These are phyloP conservation scores for Sugiyamaella lignohabitans DNA, from an alignment of 805 yeast species.

Conservation along the genomic window DNA sequence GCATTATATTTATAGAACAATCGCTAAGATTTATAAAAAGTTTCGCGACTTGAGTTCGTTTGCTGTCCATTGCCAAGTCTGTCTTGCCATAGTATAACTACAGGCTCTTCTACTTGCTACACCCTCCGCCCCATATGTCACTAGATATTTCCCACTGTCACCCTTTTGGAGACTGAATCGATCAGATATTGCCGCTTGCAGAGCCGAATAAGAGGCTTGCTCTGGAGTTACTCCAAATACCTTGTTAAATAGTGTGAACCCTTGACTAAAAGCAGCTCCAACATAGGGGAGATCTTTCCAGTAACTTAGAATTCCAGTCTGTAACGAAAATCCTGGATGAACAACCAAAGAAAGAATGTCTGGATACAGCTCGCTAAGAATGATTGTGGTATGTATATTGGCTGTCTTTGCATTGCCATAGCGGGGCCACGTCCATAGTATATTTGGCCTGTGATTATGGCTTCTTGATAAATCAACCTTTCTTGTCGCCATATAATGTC, in stretches of 20 bases:
- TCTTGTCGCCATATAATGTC: slow-evolving; percentile 48
- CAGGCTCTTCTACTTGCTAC: slow-evolving; percentile 54
- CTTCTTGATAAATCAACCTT: slow-evolving; percentile 43
- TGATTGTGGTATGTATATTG: slow-evolving; percentile 64
- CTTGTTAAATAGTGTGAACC: slow-evolving; percentile 62
- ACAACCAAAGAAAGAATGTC: slow-evolving; percentile 56
- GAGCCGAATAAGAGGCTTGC: slow-evolving; percentile 60
- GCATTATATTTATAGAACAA: background rate
- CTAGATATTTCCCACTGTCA: slow-evolving; percentile 66
- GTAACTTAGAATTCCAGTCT: slow-evolving; percentile 65
- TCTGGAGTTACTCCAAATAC: slow-evolving; percentile 67
- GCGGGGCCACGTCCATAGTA: slow-evolving; percentile 68
- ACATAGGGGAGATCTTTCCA: slow-evolving; percentile 73
- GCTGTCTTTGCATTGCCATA: slow-evolving; percentile 74
- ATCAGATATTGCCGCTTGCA: slow-evolving; percentile 55
- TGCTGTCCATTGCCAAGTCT: slow-evolving; percentile 77
- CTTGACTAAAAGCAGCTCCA: slow-evolving; percentile 68
- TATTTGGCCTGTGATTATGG: slow-evolving; percentile 56
- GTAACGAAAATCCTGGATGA: slow-evolving; percentile 85
- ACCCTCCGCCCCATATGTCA: slow-evolving; percentile 51
- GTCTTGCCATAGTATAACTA: slow-evolving; percentile 53
- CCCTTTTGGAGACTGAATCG: slow-evolving; percentile 40
- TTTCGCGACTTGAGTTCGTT: slow-evolving; percentile 36
- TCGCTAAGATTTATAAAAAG: background rate
- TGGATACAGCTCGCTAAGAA: slow-evolving; percentile 61